phyloP scores from a whole-genome alignment of 2,329 filamentous ascomycete genomes.

The Capronia coronata region DNA sequence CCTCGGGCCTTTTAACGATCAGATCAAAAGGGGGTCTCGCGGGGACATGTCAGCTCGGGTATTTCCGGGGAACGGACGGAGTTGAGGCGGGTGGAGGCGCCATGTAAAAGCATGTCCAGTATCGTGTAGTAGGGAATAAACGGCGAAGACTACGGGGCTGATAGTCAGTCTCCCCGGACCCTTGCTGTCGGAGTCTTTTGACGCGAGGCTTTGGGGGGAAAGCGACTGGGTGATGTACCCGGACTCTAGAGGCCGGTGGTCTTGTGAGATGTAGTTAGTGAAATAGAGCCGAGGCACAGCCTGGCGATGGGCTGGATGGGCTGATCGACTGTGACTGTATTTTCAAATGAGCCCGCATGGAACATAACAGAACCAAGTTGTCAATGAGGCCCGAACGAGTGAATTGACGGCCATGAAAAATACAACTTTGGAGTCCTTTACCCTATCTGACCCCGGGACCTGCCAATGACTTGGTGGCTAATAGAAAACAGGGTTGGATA shows the following conservation, averaged over 20 bases:
- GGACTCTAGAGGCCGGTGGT: neutral
- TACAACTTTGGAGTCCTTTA: too few species aligned
- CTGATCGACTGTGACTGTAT: neutral
- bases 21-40: conserved; percentile 1
- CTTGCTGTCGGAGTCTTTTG: neutral
- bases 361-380: neutral
- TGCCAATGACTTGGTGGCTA: too few species aligned
- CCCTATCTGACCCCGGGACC: too few species aligned
- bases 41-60: conserved; percentile 6
- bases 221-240: neutral
- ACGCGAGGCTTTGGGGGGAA: conserved; percentile 1
- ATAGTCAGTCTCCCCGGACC: neutral
- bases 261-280: neutral
- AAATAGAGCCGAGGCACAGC: too few species aligned
- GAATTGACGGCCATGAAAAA: too few species aligned
- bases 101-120: neutral
- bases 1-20: conserved; percentile 43
- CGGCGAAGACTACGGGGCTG: neutral
- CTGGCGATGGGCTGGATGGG: too few species aligned
- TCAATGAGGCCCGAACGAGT: neutral
- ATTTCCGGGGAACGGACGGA: conserved; percentile 11
- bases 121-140: neutral
- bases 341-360: neutral
- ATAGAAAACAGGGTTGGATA: too few species aligned
- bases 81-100: neutral